Evolutionary conservation across 2,329 filamentous ascomycete genomes (phyloP).

Genomic region (Graphilbum ipis-grandicollis): DNA sequence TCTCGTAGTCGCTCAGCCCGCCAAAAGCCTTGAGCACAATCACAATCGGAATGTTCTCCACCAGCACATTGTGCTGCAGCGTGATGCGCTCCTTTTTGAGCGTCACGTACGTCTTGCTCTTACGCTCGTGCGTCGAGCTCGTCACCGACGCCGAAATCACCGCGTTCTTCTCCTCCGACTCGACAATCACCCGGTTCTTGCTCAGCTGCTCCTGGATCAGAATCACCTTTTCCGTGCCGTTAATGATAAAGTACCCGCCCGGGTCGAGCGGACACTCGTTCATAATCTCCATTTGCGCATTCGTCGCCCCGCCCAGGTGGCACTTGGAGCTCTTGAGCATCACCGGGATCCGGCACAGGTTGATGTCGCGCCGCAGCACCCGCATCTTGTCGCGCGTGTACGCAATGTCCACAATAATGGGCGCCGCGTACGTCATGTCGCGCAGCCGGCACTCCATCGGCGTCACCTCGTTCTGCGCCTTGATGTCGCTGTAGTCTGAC

Average conservation of each 20-base stretch:
- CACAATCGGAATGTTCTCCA: slow-evolving; percentile 87
- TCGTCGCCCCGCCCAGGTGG: slow-evolving; percentile 65
- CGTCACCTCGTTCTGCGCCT: slow-evolving; percentile 58
- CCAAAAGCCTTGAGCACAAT: slow-evolving; percentile 87
- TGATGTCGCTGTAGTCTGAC: slow-evolving; percentile 54
- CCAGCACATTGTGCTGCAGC: slow-evolving; percentile 81
- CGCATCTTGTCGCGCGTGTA: slow-evolving; percentile 69
- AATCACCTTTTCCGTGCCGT: slow-evolving; percentile 96
- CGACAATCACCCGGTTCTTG: slow-evolving; percentile 97
- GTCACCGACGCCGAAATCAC: slow-evolving; percentile 92
- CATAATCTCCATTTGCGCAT: slow-evolving; percentile 75
- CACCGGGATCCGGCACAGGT: slow-evolving; percentile 81
- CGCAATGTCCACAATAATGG: slow-evolving; percentile 81
- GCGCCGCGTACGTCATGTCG: slow-evolving; percentile 95
- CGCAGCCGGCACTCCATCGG: slow-evolving; percentile 93
- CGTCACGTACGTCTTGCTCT: slow-evolving; percentile 93
- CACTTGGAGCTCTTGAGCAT: slow-evolving; percentile 97
- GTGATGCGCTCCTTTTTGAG: slow-evolving; percentile 86
- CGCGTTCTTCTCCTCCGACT: slow-evolving; percentile 79
- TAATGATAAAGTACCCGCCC: slow-evolving; percentile 94
- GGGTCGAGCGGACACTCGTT: slow-evolving; percentile 94
- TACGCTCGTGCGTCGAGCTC: slow-evolving; percentile 91
- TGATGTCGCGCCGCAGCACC: slow-evolving; percentile 57
- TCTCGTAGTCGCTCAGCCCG: slow-evolving; percentile 86
- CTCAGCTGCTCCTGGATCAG: slow-evolving; percentile 95